These are phyloP conservation scores for Trichoderma lentiforme DNA, from an alignment of 2,329 filamentous ascomycete genomes.

Conservation along the genomic window DNA sequence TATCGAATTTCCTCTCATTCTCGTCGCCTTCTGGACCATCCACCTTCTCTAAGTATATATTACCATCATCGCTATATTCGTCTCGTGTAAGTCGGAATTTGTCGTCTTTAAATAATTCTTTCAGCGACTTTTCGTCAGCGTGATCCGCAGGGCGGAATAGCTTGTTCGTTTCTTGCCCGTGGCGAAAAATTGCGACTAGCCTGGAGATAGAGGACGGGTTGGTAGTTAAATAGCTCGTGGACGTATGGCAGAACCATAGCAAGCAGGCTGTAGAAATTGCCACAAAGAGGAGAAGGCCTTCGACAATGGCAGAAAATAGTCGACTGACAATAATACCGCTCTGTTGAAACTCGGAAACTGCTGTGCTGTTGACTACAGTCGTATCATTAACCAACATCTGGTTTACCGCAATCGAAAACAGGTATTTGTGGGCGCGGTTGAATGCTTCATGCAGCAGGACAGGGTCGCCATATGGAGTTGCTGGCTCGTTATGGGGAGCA, in stretches of 20 bases:
- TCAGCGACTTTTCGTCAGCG: conserved; percentile 17
- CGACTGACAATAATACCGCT: conserved; percentile 35
- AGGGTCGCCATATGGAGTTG: conserved; percentile 14
- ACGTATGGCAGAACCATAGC: conserved; percentile 16
- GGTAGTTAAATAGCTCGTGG: conserved; percentile 19
- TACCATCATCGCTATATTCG: neutral
- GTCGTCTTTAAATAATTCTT: conserved; percentile 12
- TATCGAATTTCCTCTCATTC: neutral
- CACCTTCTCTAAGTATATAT: neutral
- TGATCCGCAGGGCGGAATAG: conserved; percentile 20
- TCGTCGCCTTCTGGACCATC: neutral
- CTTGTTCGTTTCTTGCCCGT: conserved; percentile 14
- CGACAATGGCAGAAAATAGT: conserved; percentile 29
- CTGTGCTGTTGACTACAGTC: neutral
- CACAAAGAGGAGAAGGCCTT: conserved; percentile 28
- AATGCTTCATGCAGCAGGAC: conserved; percentile 22
- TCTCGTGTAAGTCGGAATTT: conserved; percentile 20
- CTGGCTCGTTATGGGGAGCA: conserved; percentile 16
- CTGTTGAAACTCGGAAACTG: conserved; percentile 17
- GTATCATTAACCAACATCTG: conserved; percentile 23
- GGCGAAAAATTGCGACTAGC: neutral
- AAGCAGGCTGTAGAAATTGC: conserved; percentile 20
- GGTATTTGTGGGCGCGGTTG: conserved; percentile 26
- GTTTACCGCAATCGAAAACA: conserved; percentile 31
- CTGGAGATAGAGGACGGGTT: conserved; percentile 27